Evolutionary conservation across 371 early-diverging fungal genomes (phyloP).

Genomic region (Lichtheimia ramosa): DNA sequence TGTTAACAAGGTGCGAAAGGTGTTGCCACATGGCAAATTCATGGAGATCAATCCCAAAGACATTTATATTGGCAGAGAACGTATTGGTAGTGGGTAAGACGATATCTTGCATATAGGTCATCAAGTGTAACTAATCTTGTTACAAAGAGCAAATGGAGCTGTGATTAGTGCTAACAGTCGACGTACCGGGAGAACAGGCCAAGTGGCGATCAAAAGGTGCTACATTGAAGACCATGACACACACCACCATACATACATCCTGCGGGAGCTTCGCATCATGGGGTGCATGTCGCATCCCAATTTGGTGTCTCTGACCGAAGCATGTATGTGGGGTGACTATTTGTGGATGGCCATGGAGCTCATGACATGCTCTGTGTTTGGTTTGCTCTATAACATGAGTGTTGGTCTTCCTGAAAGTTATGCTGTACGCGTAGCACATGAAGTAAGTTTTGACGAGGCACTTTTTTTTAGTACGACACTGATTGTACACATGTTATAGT

Average conservation of each 20-base stretch:
- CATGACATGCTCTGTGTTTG: constrained; percentile 51
- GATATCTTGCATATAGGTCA: background rate
- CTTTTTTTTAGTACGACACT: background rate
- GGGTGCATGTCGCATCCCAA: constrained; percentile 40
- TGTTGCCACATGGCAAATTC: constrained; percentile 39
- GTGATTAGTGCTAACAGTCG: constrained; percentile 24
- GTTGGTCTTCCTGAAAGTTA: constrained; percentile 37
- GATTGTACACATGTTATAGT: constrained; percentile 12
- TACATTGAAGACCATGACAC: constrained; percentile 48
- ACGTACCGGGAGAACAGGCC: constrained; percentile 24
- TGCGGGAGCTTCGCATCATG: constrained; percentile 52
- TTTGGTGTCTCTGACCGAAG: constrained; percentile 39
- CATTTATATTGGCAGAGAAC: constrained; percentile 30
- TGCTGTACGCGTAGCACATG: constrained; percentile 38
- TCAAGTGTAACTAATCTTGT: background rate
- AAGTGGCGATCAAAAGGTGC: constrained; percentile 52
- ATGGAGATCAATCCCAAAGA: constrained; percentile 42
- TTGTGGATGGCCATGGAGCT: constrained; percentile 55
- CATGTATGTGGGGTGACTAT: constrained; percentile 42
- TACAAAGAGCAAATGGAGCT: constrained; percentile 30
- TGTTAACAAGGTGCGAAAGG: constrained; percentile 44
- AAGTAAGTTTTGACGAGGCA: constrained; percentile 15
- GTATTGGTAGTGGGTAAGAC: constrained; percentile 50
- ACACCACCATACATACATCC: constrained; percentile 42
- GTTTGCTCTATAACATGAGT: constrained; percentile 39